These are phyloP conservation scores for Byssoonygena ceratinophila DNA, from an alignment of 2,329 filamentous ascomycete species.

Conservation along the genomic window DNA sequence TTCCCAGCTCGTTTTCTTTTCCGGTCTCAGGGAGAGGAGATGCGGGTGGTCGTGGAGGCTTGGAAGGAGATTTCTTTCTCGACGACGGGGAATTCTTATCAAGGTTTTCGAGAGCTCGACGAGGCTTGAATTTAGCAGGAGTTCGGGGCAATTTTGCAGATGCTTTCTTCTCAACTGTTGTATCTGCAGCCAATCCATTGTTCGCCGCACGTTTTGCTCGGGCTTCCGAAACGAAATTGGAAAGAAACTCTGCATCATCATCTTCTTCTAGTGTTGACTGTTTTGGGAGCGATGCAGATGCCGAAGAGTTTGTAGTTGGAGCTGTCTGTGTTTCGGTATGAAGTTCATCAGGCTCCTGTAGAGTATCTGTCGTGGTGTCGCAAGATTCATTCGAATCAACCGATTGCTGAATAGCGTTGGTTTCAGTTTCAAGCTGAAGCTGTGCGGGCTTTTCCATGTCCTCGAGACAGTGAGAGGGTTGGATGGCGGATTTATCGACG, in stretches of 20 bases:
- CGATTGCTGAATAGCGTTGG: neutral
- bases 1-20: constrained; percentile 17
- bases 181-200: neutral
- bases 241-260: constrained; percentile 33
- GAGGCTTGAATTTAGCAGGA: constrained; percentile 14
- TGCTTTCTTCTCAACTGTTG: neutral
- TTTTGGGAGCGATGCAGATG: constrained; percentile 30
- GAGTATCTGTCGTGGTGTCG: neutral
- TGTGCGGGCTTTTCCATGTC: too few species aligned
- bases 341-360: neutral
- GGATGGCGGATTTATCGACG: neutral
- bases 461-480: too few species aligned
- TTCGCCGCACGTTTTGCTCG: constrained; percentile 32
- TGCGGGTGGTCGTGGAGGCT: constrained; percentile 17
- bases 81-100: constrained; percentile 34
- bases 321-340: neutral
- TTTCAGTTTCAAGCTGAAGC: neutral
- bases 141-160: neutral
- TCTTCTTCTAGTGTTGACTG: constrained; percentile 30
- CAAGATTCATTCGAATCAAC: neutral
- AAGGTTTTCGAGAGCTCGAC: constrained; percentile 29
- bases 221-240: constrained; percentile 33
- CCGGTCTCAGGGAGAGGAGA: constrained; percentile 14
- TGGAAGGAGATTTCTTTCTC: constrained; percentile 20
- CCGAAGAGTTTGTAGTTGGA: constrained; percentile 19